Evolutionary conservation across 2,329 filamentous ascomycete genomes (phyloP).

Genomic region (Metarhizium guizhouense): DNA sequence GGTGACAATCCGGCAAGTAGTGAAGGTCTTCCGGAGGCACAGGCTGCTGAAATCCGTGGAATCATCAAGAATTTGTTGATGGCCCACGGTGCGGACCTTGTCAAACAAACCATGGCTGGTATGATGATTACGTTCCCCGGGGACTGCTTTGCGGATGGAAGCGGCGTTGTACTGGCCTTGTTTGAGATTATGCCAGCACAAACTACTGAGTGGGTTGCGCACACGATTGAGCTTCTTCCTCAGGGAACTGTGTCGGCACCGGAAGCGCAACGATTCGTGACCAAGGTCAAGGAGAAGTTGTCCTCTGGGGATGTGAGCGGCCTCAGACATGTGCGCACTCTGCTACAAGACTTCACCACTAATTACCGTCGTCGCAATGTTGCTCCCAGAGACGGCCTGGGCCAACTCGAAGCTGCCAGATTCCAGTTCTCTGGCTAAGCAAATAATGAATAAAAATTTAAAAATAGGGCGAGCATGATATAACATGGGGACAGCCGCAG

Average conservation of each 20-base stretch:
- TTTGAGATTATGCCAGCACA: constrained; percentile 80
- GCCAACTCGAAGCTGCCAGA: constrained; percentile 73
- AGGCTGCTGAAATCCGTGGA: constrained; percentile 60
- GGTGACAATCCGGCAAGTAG: constrained; percentile 62
- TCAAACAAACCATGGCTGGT: constrained; percentile 85
- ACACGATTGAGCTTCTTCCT: constrained; percentile 76
- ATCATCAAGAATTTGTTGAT: constrained; percentile 65
- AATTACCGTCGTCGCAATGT: constrained; percentile 89
- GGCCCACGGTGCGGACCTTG: constrained; percentile 64
- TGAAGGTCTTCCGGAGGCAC: constrained; percentile 44
- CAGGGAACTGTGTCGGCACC: constrained; percentile 68
- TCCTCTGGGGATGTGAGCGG: constrained; percentile 50
- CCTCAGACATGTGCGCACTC: constrained; percentile 67
- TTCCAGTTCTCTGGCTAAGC: constrained; percentile 63
- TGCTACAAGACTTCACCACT: constrained; percentile 95
- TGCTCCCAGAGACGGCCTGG: constrained; percentile 85
- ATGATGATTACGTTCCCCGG: constrained; percentile 99
- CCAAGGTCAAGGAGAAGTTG: constrained; percentile 72
- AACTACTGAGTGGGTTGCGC: constrained; percentile 73
- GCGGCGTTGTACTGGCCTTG: constrained; percentile 79
- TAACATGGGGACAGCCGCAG: not conserved
- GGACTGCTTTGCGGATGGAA: constrained; percentile 92
- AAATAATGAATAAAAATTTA: constrained; percentile 1
- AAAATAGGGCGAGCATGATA: constrained; percentile 1
- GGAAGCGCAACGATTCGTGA: constrained; percentile 74